Conservation (phyloP, 805 yeast genomes). For the Spathaspora gorwiae region DNA sequence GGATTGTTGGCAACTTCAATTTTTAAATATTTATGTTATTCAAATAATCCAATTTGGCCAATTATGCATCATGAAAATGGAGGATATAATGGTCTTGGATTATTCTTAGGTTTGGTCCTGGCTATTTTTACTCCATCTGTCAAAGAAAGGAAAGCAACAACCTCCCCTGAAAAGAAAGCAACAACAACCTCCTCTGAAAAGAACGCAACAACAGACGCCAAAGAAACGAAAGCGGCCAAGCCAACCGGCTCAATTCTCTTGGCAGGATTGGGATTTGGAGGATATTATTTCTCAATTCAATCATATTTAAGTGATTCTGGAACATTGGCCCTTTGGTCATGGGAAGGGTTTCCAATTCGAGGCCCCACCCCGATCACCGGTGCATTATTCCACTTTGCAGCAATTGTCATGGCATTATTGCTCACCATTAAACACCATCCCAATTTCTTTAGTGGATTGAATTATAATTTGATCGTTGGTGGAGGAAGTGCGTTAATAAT, state of each 20-base stretch:
- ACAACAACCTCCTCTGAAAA: slow-evolving; percentile 3
- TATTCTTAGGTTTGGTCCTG: slow-evolving; percentile 56
- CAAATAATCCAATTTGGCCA: slow-evolving; percentile 97
- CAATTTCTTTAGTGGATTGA: slow-evolving; percentile 15
- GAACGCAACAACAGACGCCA: not conserved
- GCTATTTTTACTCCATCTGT: slow-evolving; percentile 56
- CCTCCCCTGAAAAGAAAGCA: slow-evolving; percentile 5
- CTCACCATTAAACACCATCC: slow-evolving; percentile 23
- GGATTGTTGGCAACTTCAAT: slow-evolving; percentile 75
- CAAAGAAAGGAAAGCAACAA: slow-evolving; percentile 6
- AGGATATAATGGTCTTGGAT: slow-evolving; percentile 74
- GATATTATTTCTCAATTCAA: slow-evolving; percentile 64
- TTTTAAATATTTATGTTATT: slow-evolving; percentile 67
- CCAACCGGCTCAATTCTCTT: slow-evolving; percentile 44
- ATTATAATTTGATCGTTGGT: slow-evolving; percentile 38
- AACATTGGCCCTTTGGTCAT: slow-evolving; percentile 86
- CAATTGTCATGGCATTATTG: slow-evolving; percentile 51
- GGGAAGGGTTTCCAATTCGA: slow-evolving; percentile 88
- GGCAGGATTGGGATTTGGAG: slow-evolving; percentile 71
- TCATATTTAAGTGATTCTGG: slow-evolving; percentile 81
- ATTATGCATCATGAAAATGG: slow-evolving; percentile 82
- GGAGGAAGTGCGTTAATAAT: slow-evolving; percentile 48
- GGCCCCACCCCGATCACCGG: slow-evolving; percentile 89
- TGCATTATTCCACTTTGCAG: slow-evolving; percentile 60
- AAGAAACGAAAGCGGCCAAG: slow-evolving; percentile 7